Base-by-base conservation (phyloP, 352 stramenopile genomes). In the Pythium utonaiense region DNA sequence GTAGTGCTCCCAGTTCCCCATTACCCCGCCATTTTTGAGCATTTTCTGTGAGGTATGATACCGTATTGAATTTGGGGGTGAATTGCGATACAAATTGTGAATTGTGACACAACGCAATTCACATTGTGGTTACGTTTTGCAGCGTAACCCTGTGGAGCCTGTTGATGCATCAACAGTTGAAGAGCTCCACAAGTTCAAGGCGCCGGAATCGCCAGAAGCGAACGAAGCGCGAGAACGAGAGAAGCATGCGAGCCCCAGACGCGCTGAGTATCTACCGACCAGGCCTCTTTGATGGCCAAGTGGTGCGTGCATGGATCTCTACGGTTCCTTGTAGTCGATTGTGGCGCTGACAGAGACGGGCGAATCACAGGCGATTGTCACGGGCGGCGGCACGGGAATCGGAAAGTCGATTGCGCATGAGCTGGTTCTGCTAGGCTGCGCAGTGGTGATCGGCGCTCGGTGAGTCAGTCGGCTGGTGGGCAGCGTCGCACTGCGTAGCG, bases 351-450 rank as follows among this genome's bases (percentile, higher is more conserved):
- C 40, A 9, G 40, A 47, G 5, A 25, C 40, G 8, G 8, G 16
- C 3, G 40, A 38, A 2, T 17, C 2, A 42, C 28, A 82, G 75
- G 73, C 80, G 8, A 69, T 95, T 38, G 83, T 95, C 40, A 95
- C 86, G 1, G 86, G 83, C 8, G 82, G 86, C 19, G 82, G 86
- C 49, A 93, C 85, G 16, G 83, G 85, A 21, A 93, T 95, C 56
- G 83, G 85, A 30, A 88, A 86, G 47, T 73, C 70, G 31, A 91
- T 90, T 61, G 75, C 80, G 53, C 74, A 83, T 31, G 83, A 93
- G 53, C 71, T 95, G 14, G 73, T 74, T n/a, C 71, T 77, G 22
- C 66, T 92, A 6, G 86, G 86, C 21, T 86, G 76, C 53, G 68
- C 71, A 6, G 86, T 95, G 24, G 75, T 91, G 27, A 92, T 95